A percentile compares a stretch with the other conserved stretches of the same genome.
phyloP scores from a whole-genome alignment of 306 rosid genomes.

The apple (Malus domestica) region ASM211411v1 NC_041805.1:27566001-27566500 shows the following conservation, averaged over 20 bases:
- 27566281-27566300: conserved; percentile 60
- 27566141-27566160: conserved; percentile 36
- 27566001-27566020: conserved; percentile 61
- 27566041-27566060: conserved; percentile 50
- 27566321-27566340: conserved; percentile 38
- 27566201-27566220: conserved; percentile 28
- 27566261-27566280: conserved; percentile 44
- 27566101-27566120: conserved; percentile 59
- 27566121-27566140: conserved; percentile 20
- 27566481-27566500: conserved; percentile 32
- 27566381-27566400: conserved; percentile 24
- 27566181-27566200: conserved; percentile 46
- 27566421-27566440: conserved; percentile 38
- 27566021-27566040: conserved; percentile 44
- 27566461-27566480: conserved; percentile 37
- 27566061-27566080: conserved; percentile 50
- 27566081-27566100: conserved; percentile 40
- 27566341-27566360: conserved; percentile 55
- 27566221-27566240: conserved; percentile 51
- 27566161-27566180: conserved; percentile 44
- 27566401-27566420: conserved; percentile 24
- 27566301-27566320: conserved; percentile 39
- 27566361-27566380: conserved; percentile 42
- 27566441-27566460: conserved; percentile 47
- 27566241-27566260: conserved; percentile 51